A percentile compares a stretch with the other conserved stretches of the same genome.
Conservation (phyloP, 257 asterid species). For the Eustoma russellianum region DNA sequence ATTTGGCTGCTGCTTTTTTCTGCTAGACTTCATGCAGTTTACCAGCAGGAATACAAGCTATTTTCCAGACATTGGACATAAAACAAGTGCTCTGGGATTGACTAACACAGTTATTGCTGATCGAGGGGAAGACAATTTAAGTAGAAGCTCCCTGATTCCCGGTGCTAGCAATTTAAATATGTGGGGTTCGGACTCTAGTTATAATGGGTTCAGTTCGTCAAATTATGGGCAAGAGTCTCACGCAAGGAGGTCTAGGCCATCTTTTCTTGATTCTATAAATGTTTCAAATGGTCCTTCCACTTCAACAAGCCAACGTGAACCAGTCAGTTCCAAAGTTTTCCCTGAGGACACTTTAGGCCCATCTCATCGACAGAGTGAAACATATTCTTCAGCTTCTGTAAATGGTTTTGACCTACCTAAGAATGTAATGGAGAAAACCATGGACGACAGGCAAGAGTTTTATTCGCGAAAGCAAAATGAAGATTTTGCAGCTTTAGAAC, state of each 20-base stretch:
- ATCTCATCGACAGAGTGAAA: slow-evolving; percentile 30
- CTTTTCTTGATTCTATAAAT: slow-evolving; percentile 85
- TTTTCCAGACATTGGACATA: slow-evolving; percentile 30
- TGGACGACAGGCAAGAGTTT: slow-evolving; percentile 30
- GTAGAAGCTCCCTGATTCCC: slow-evolving; percentile 26
- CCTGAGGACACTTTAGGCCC: slow-evolving; percentile 50
- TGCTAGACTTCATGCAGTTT: slow-evolving; percentile 32
- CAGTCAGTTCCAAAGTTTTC: slow-evolving; percentile 41
- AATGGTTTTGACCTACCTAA: slow-evolving; percentile 39
- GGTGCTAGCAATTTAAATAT: slow-evolving; percentile 29
- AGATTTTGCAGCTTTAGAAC: slow-evolving; percentile 88
- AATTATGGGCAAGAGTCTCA: slow-evolving; percentile 28
- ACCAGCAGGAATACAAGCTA: slow-evolving; percentile 23
- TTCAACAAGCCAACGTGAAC: slow-evolving; percentile 31
- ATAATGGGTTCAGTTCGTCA: slow-evolving; percentile 36
- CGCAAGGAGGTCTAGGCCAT: slow-evolving; percentile 68
- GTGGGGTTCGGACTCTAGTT: slow-evolving; percentile 33
- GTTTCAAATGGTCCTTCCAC: slow-evolving; percentile 50
- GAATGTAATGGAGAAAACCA: slow-evolving; percentile 25
- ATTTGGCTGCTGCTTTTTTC: not conserved
- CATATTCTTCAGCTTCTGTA: slow-evolving; percentile 27
- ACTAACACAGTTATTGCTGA: slow-evolving; percentile 30
- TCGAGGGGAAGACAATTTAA: slow-evolving; percentile 29
- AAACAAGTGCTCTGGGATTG: slow-evolving; percentile 12
- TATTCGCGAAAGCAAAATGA: slow-evolving; percentile 66